Evolutionary conservation across 2,329 filamentous ascomycete species (phyloP).

Genomic region (Aspergillus sp.): DNA sequence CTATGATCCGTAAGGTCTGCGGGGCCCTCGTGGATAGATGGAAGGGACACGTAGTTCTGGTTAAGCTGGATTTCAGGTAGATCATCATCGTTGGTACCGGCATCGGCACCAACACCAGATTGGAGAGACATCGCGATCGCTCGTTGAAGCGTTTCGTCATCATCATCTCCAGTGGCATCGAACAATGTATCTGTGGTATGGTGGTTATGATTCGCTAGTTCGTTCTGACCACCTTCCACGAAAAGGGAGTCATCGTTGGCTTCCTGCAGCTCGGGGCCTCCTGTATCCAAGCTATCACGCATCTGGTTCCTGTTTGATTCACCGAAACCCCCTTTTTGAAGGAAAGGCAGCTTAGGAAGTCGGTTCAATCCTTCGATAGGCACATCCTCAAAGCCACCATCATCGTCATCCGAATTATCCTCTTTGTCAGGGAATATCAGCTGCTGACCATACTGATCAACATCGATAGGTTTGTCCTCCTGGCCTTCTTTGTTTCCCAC

Average conservation of each 20-base stretch:
- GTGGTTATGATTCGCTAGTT: constrained; percentile 13
- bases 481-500: constrained; percentile 83
- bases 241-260: constrained; percentile 56
- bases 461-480: constrained; percentile 85
- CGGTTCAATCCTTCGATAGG: constrained; percentile 88
- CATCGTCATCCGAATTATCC: constrained; percentile 64
- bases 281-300: constrained; percentile 1
- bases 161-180: constrained; percentile 47
- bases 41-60: constrained; percentile 51
- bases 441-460: constrained; percentile 65
- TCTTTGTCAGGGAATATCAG: constrained; percentile 57
- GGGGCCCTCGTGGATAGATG: constrained; percentile 28
- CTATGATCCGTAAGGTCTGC: constrained; percentile 50
- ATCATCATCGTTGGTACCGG: constrained; percentile 40
- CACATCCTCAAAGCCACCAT: constrained; percentile 86
- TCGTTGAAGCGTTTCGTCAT: constrained; percentile 74
- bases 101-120: neutral
- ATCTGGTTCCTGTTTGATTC: constrained; percentile 35
- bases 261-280: constrained; percentile 33
- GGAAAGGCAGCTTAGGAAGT: constrained; percentile 64
- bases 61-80: constrained; percentile 37
- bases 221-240: constrained; percentile 51
- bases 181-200: constrained; percentile 59
- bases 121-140: constrained; percentile 86
- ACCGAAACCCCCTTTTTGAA: constrained; percentile 41